Percentiles rank a stretch among this genome's conserved stretches.
These are phyloP conservation scores for Cantharellus anzutake DNA, from an alignment of 768 basidiomycete species.

Conservation along the genomic window DNA sequence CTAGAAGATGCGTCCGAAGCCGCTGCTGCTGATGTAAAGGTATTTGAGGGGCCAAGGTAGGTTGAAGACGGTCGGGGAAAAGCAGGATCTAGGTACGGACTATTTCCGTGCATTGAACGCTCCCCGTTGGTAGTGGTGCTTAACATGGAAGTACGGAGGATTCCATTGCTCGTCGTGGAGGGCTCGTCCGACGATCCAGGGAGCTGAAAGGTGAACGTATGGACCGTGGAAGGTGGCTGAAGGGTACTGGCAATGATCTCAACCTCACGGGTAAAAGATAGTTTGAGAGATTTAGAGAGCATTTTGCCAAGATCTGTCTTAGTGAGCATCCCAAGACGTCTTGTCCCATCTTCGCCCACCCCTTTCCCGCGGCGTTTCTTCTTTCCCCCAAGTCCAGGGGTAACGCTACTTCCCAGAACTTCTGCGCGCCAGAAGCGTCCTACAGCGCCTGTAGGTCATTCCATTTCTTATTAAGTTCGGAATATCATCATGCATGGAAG, in stretches of 20 bases:
- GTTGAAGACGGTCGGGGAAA: constrained; percentile 55
- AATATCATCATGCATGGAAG: background rate
- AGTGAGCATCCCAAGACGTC: constrained; percentile 23
- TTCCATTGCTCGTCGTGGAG: background rate
- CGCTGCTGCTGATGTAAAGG: constrained; percentile 6
- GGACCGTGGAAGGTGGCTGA: constrained; percentile 81
- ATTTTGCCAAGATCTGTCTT: constrained; percentile 82
- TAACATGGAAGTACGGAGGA: constrained; percentile 47
- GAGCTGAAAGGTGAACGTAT: constrained; percentile 78
- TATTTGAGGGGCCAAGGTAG: constrained; percentile 54
- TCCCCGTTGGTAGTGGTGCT: constrained; percentile 27
- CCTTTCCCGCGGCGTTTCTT: constrained; percentile 46
- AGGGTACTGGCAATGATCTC: constrained; percentile 91
- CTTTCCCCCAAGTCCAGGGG: constrained; percentile 39
- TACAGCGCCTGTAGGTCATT: constrained; percentile 36
- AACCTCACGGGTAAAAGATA: constrained; percentile 81
- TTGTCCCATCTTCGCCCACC: constrained; percentile 25
- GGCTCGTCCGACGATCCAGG: constrained; percentile 29
- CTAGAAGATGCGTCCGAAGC: constrained; percentile 6
- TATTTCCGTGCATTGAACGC: constrained; percentile 36
- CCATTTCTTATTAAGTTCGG: background rate
- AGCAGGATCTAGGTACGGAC: constrained; percentile 49
- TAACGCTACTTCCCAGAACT: constrained; percentile 73
- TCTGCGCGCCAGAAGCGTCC: constrained; percentile 83
- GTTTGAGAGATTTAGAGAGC: constrained; percentile 83